phyloP scores from a whole-genome alignment of 116 monocot genomes.

The Zostera marina region DNA sequence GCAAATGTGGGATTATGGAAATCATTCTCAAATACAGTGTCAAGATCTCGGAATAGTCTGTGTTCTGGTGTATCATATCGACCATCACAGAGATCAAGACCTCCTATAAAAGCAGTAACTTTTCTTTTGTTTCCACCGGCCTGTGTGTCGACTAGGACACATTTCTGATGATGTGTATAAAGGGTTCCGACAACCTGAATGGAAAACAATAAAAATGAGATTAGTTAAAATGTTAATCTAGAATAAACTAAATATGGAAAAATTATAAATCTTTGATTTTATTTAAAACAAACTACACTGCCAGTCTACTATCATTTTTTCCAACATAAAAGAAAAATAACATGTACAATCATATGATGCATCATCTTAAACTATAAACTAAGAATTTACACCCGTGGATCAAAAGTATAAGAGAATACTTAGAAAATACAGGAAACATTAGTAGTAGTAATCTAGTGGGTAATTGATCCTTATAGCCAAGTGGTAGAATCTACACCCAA shows the following conservation, averaged over 20 bases:
- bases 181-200: slow-evolving; percentile 82
- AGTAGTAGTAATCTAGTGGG: too few species aligned
- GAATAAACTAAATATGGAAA: neutral
- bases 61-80: slow-evolving; percentile 95
- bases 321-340: too few species aligned
- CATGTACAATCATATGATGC: too few species aligned
- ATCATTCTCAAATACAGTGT: slow-evolving; percentile 52
- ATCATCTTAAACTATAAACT: too few species aligned
- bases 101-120: slow-evolving; percentile 86
- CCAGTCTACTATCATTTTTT: neutral
- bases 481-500: too few species aligned
- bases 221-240: neutral
- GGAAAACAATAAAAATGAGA: neutral
- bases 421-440: too few species aligned
- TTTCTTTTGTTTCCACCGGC: slow-evolving; percentile 47
- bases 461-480: too few species aligned
- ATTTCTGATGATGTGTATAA: slow-evolving; percentile 92
- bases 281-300: neutral
- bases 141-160: slow-evolving; percentile 73
- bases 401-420: too few species aligned
- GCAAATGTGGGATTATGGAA: slow-evolving; percentile 80
- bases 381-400: too few species aligned
- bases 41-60: slow-evolving; percentile 63
- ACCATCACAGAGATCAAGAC: slow-evolving; percentile 86
- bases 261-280: neutral